Conservation (phyloP, 345 rosid species). For the Geranium rotundifolium region DNA sequence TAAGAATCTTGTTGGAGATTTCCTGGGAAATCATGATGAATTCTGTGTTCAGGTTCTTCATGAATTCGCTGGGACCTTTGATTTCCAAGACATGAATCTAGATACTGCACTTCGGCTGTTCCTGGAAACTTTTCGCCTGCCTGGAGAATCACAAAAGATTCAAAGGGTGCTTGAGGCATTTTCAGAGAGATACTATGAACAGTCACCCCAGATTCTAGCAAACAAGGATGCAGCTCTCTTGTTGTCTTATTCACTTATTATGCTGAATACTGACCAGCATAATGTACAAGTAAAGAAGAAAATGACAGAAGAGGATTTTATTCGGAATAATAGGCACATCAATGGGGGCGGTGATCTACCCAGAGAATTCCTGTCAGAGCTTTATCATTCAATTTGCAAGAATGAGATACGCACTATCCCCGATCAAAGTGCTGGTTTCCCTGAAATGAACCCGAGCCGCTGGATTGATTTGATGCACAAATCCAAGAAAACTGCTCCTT, state of each 20-base stretch:
- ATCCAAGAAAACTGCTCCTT: constrained; percentile 87
- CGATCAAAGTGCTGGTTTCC: constrained; percentile 82
- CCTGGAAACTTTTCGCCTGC: constrained; percentile 89
- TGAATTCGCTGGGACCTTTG: constrained; percentile 98
- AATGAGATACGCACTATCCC: constrained; percentile 97
- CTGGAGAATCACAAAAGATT: constrained; percentile 97
- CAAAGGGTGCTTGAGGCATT: constrained; percentile 98
- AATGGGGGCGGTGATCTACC: constrained; percentile 92
- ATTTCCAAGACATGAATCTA: constrained; percentile 92
- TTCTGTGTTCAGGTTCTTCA: constrained; percentile 98
- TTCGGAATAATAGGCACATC: constrained; percentile 84
- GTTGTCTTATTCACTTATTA: constrained; percentile 83
- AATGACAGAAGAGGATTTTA: constrained; percentile 98
- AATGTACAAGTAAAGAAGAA: constrained; percentile 95
- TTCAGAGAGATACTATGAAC: constrained; percentile 95
- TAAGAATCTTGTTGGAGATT: constrained; percentile 98
- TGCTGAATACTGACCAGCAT: constrained; percentile 98
- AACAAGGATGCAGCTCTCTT: constrained; percentile 96
- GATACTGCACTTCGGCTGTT: constrained; percentile 91
- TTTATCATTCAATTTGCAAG: constrained; percentile 82
- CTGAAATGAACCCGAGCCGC: constrained; percentile 98
- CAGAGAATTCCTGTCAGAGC: constrained; percentile 72
- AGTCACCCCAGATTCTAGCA: constrained; percentile 76
- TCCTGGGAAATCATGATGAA: constrained; percentile 95
- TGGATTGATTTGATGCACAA: constrained; percentile 99